Evolutionary conservation across 2,329 filamentous ascomycete species (phyloP).

Genomic region (Aspergillus intermedius): DNA sequence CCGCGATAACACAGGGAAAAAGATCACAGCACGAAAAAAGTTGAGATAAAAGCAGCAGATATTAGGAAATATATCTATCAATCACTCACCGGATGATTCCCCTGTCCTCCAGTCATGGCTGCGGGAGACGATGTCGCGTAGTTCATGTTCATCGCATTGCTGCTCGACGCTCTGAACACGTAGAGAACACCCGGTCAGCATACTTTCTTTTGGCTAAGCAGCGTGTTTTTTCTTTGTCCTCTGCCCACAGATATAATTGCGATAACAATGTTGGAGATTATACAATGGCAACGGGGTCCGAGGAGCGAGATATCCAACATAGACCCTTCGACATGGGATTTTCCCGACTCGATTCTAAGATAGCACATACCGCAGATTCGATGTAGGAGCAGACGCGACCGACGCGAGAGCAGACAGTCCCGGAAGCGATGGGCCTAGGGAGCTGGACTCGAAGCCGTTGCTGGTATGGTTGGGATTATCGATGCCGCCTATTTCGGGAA

Average conservation of each 20-base stretch:
- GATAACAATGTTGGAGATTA: background rate
- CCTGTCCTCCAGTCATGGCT: constrained; percentile 58
- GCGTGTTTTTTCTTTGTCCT: background rate
- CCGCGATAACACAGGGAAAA: constrained; percentile 24
- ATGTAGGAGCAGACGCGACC: constrained; percentile 47
- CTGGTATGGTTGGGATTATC: constrained; percentile 22
- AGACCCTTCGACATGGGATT: background rate
- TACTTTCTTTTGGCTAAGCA: background rate
- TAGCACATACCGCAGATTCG: constrained; percentile 45
- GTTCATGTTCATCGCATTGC: constrained; percentile 49
- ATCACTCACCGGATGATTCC: constrained; percentile 40
- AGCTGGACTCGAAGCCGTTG: constrained; percentile 23
- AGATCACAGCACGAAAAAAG: constrained; percentile 1
- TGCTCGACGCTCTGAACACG: constrained; percentile 25
- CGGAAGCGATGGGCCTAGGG: constrained; percentile 44
- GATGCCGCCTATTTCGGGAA: constrained; percentile 24
- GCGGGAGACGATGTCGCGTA: constrained; percentile 60
- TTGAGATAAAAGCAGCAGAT: constrained; percentile 7
- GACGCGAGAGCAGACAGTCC: constrained; percentile 56
- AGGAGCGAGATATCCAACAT: background rate
- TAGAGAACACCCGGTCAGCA: constrained; percentile 17
- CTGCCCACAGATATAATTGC: background rate
- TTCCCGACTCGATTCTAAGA: background rate
- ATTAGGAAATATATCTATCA: constrained; percentile 5
- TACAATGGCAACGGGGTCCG: background rate